Conservation (phyloP, 2,329 filamentous ascomycete species). For the Talaromyces atroroseus region DNA sequence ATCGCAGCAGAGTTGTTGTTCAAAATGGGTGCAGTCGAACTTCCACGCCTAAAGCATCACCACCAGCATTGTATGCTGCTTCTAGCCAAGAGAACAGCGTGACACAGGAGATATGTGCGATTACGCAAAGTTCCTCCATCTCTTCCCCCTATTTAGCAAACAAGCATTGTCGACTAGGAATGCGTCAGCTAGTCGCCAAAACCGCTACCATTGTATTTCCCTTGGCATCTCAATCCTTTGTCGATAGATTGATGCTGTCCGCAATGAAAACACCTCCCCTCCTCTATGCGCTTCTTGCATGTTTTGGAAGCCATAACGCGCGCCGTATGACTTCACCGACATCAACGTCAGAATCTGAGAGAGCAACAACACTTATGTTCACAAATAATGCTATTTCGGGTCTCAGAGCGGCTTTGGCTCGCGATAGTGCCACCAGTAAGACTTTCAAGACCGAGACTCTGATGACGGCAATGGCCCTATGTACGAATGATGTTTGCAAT, state of each 20-base stretch:
- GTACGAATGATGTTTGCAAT: conserved; percentile 31
- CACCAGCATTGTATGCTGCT: not conserved
- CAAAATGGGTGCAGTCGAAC: not conserved
- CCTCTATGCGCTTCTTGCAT: conserved; percentile 24
- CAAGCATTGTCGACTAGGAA: conserved; percentile 21
- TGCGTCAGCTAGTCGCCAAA: conserved; percentile 23
- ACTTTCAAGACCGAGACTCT: conserved; percentile 20
- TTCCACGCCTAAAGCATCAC: not conserved
- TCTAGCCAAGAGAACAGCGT: not conserved
- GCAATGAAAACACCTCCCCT: conserved; percentile 23
- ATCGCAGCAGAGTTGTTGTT: not conserved
- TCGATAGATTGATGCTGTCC: conserved; percentile 21
- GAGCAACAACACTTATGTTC: conserved; percentile 20
- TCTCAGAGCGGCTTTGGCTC: conserved; percentile 18
- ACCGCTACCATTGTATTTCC: conserved; percentile 25
- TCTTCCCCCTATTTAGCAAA: not conserved
- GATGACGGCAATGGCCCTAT: conserved; percentile 26
- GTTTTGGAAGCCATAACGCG: conserved; percentile 25
- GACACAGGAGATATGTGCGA: not conserved
- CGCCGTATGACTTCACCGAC: conserved; percentile 20
- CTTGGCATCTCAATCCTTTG: conserved; percentile 20
- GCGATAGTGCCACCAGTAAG: conserved; percentile 5
- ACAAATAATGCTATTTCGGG: conserved; percentile 24
- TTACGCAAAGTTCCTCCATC: not conserved
- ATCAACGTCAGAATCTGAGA: conserved; percentile 10